Evolutionary conservation across 2,329 filamentous ascomycete species (phyloP), one percentile per base, ranked within the genome.

Genomic region (Nothomitra cinnamomea): DNA sequence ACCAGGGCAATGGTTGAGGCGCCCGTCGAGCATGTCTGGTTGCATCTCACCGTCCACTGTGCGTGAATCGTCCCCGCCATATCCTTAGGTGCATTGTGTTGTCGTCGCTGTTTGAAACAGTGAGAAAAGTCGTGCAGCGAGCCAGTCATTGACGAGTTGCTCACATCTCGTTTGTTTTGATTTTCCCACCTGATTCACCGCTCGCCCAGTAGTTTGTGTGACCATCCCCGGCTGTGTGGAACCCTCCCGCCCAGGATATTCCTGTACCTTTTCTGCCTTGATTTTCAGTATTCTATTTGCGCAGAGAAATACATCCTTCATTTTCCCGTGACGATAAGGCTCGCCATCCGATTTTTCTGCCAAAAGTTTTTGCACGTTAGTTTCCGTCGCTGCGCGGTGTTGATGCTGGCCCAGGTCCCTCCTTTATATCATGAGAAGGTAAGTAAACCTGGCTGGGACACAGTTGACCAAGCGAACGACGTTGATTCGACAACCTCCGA

Each of bases 401-500:
- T 32, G 28, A 32, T 32, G 28, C 28, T 32, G 4, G 28, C 28
- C 28, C 28, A 10, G 10, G 4, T 5, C 28, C 28, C 10, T 32
- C 10, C 28, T 4, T 10, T 4, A 32, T 32, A 32, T 10, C 28
- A 32, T 10, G 28, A 10, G 28, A 4, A 32, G 28, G 28, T 32
- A 32, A 32, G 28, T 32, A 32, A 32, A 32, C 28, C 10, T 10
- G 10, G 5, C 28, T 32, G 28, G 28, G 28, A 32, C 45, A 13
- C 25, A 32, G 24, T 35, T 35, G 21, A 49, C 45, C 45, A 22
- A 49, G 45, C 45, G 19, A 22, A 7, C 45, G 7, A 28, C 45
- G 45, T 49, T 49, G 45, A 28, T 49, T 49, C 45, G 45, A 28
- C 45, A 49, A 32, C 45, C 45, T 17, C 41, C 24, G 25, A 49